Conservation (phyloP, 106 monocot species). For the Allium sativum region DNA sequence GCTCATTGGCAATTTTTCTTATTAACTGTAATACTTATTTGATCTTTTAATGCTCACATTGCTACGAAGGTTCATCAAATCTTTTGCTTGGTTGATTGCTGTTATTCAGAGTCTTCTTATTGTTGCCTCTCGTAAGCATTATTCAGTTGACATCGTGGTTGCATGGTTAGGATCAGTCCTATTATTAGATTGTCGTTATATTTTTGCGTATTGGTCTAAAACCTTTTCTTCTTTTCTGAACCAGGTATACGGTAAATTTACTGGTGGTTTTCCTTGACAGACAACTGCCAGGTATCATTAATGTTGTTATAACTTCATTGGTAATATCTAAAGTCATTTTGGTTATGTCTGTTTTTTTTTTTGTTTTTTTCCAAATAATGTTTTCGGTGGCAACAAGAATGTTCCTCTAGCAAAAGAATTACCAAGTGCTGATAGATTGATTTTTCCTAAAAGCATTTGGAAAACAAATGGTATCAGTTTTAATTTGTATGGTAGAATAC, state of each 20-base stretch:
- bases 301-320: background rate
- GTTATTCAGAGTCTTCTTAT: constrained; percentile 80
- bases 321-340: background rate
- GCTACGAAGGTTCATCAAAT: constrained; percentile 51
- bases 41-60: background rate
- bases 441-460: too few relatives aligned
- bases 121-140: constrained; percentile 88
- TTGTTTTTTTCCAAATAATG: background rate
- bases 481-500: too few relatives aligned
- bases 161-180: constrained; percentile 44
- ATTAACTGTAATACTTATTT: background rate
- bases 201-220: background rate
- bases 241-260: constrained; percentile 89
- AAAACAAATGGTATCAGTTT: too few relatives aligned
- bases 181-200: background rate
- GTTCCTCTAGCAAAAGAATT: too few relatives aligned
- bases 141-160: constrained; percentile 84
- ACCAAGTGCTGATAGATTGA: too few relatives aligned
- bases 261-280: constrained; percentile 76
- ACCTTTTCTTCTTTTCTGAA: background rate
- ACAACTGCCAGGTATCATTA: constrained; percentile 45
- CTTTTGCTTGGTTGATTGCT: constrained; percentile 60
- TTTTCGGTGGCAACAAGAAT: background rate
- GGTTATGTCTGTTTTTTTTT: background rate
- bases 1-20: background rate